Evolutionary conservation across 73 alveolate genomes (phyloP), one percentile per base, ranked within the genome.

Genomic region (Blepharisma japonicum): DNA sequence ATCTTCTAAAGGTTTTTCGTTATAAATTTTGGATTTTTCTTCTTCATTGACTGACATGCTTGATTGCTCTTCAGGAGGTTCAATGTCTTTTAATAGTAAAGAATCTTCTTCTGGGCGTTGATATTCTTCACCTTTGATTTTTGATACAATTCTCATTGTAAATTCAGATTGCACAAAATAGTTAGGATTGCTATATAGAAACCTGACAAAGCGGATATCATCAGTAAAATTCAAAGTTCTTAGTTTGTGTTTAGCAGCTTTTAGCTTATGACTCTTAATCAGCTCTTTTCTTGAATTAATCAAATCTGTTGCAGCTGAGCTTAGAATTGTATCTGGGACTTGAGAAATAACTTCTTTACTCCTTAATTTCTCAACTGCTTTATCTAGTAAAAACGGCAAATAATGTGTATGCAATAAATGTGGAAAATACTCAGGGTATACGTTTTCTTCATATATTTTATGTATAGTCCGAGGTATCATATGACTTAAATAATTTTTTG

Each of bases 371-470:
- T 77, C 84, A 23, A 77, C 86, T 45, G 94, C 78, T 68, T 80
- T 78, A 20, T 84, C 78, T 38, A 87, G 84, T 23, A 92, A 61
- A 87, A 87, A 88, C 18, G 91, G 95, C 80, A 87, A 86, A 78
- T 87, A 92, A 61, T 83, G 61, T 6, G 87, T 79, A 56, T 92
- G 55, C 32, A 92, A 85, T 70, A 87, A 46, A 68, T 90, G 89
- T 68, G 80, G 50, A 81, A 92, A 87, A 39, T 68, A 55, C 56
- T 92, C 80, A 56, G 95, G 77, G 86, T 89, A 87, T 70, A 77
- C 81, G 39, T 81, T 81, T 56, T 83, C 77, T 49, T 87, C 91
- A 66, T 68, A 56, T 55, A 92, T 68, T 66, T 21, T 77, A 61
- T 84, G 80, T 47, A 92, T 55, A 7, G 88, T 71, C 45, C 80